These are phyloP conservation scores for Nicotiana obtusifolia DNA, from an alignment of 257 asterid species.

Conservation along the genomic window DNA sequence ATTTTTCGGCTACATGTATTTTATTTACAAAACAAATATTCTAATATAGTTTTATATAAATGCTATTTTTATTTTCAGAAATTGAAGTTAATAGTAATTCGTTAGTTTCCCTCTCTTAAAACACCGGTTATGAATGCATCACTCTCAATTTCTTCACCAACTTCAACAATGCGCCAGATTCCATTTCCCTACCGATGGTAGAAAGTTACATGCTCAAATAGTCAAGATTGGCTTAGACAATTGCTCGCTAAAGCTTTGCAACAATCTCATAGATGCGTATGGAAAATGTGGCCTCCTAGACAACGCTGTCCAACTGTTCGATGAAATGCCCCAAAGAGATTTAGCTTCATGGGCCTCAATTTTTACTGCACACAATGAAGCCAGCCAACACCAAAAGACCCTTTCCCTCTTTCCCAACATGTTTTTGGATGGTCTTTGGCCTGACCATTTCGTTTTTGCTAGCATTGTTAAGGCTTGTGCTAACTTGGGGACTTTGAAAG, in stretches of 20 bases:
- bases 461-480: conserved; percentile 64
- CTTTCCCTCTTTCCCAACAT: conserved; percentile 34
- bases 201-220: conserved; percentile 51
- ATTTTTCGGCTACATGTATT: no score
- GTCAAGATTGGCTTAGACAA: conserved; percentile 48
- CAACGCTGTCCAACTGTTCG: conserved; percentile 61
- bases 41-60: no score
- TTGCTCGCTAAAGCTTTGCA: conserved; percentile 28
- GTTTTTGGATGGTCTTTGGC: conserved; percentile 33
- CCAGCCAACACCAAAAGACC: conserved; percentile 31
- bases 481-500: conserved; percentile 25
- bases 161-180: conserved; percentile 44
- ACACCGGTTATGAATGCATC: conserved; percentile 33
- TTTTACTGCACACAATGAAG: conserved; percentile 60
- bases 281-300: conserved; percentile 42
- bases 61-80: no score
- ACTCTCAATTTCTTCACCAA: conserved; percentile 30
- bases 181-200: conserved; percentile 39
- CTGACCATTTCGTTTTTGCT: conserved; percentile 64
- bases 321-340: conserved; percentile 66
- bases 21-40: no score
- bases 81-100: not conserved
- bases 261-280: conserved; percentile 49
- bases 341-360: conserved; percentile 78
- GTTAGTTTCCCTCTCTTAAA: not conserved